Evolutionary conservation across 108 stramenopile genomes (phyloP).

Genomic region (Cyclotella atomus): DNA sequence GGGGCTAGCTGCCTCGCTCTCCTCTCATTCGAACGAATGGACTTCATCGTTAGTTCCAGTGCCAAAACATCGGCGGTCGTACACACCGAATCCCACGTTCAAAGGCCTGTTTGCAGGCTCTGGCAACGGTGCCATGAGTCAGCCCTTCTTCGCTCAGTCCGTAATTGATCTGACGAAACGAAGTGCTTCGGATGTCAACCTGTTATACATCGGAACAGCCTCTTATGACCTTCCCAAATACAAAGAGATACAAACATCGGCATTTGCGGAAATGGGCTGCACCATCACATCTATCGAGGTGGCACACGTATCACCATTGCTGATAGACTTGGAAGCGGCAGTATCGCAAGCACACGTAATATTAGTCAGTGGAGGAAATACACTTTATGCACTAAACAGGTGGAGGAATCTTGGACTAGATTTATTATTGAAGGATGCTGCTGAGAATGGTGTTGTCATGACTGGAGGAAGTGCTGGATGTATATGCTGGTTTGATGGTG

Average conservation of each 20-base stretch:
- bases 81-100: neutral
- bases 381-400: slow-evolving; percentile 80
- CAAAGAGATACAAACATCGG: slow-evolving; percentile 44
- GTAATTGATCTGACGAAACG: slow-evolving; percentile 47
- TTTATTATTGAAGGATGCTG: slow-evolving; percentile 50
- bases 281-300: slow-evolving; percentile 30
- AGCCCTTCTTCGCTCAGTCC: slow-evolving; percentile 50
- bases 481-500: slow-evolving; percentile 89
- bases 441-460: slow-evolving; percentile 55
- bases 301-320: slow-evolving; percentile 31
- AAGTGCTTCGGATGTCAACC: slow-evolving; percentile 21
- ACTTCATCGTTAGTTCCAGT: slow-evolving; percentile 12
- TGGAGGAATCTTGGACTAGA: slow-evolving; percentile 74
- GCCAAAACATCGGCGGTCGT: slow-evolving; percentile 37
- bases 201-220: slow-evolving; percentile 76
- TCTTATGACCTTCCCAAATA: slow-evolving; percentile 68
- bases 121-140: slow-evolving; percentile 53
- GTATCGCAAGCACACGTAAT: slow-evolving; percentile 66
- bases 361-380: slow-evolving; percentile 85
- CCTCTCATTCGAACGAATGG: slow-evolving; percentile 18
- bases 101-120: slow-evolving; percentile 69
- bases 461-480: slow-evolving; percentile 85
- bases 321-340: slow-evolving; percentile 36
- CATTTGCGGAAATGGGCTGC: slow-evolving; percentile 47
- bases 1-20: neutral